phyloP scores from a whole-genome alignment of 1,284 basidiomycete genomes.

The Ceratobasidium theobromae region DNA sequence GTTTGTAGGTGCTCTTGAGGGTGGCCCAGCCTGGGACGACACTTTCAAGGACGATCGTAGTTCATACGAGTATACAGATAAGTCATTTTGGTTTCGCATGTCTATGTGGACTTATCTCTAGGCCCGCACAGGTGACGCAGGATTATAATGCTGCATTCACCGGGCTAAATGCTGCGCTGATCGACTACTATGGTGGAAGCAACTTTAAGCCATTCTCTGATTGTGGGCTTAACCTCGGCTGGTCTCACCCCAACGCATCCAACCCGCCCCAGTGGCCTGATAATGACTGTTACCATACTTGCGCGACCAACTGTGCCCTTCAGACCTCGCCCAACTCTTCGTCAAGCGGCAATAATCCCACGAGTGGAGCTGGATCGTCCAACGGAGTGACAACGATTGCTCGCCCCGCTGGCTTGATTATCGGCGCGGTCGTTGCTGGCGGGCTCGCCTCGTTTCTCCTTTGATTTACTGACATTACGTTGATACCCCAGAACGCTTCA shows the following conservation, averaged over 20 bases:
- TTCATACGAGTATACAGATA: slow-evolving; percentile 34
- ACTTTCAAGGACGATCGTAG: slow-evolving; percentile 33
- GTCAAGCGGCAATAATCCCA: neutral
- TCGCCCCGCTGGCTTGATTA: neutral
- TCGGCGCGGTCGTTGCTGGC: neutral
- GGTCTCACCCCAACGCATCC: slow-evolving; percentile 34
- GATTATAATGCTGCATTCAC: slow-evolving; percentile 36
- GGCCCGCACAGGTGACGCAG: slow-evolving; percentile 34
- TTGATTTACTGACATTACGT: no score
- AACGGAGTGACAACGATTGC: neutral
- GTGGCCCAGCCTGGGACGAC: slow-evolving; percentile 35
- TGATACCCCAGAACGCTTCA: no score
- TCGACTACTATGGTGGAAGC: slow-evolving; percentile 11
- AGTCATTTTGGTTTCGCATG: neutral
- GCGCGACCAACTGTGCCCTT: neutral
- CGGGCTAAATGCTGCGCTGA: slow-evolving; percentile 33
- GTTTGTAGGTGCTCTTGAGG: slow-evolving; percentile 29
- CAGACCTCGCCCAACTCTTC: slow-evolving; percentile 6
- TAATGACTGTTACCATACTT: slow-evolving; percentile 34
- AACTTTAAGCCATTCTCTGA: slow-evolving; percentile 35
- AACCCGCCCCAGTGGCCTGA: slow-evolving; percentile 33
- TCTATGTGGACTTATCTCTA: slow-evolving; percentile 1
- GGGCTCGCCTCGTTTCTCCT: slow-evolving; percentile 8
- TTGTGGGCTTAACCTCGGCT: slow-evolving; percentile 35
- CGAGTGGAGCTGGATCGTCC: neutral